These are phyloP conservation scores for Obelidium mucronatum DNA, from an alignment of 192 early-diverging fungal genomes.

Conservation along the genomic window DNA sequence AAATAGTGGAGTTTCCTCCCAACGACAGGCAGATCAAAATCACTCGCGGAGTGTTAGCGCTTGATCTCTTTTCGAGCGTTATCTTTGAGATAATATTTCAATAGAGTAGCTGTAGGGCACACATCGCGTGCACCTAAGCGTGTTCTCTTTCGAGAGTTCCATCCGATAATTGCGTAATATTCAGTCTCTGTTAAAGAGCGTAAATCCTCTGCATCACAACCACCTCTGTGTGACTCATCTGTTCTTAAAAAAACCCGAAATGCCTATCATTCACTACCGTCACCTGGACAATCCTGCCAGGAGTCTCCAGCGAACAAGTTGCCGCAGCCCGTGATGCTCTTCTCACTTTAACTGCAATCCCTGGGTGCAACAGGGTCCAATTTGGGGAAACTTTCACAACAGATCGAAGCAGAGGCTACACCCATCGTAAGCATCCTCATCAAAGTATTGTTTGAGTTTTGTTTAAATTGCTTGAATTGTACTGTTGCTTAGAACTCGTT, in stretches of 20 bases:
- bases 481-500: neutral
- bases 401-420: neutral
- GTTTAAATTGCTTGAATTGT: neutral
- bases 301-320: neutral
- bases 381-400: constrained; percentile 24
- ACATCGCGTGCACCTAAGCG: too few relatives aligned
- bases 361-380: constrained; percentile 9
- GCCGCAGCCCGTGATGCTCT: neutral
- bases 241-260: neutral
- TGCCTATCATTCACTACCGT: constrained; percentile 21
- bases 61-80: too few relatives aligned
- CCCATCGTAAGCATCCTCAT: neutral
- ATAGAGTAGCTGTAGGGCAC: too few relatives aligned
- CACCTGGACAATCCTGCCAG: neutral
- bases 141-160: too few relatives aligned
- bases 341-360: constrained; percentile 3
- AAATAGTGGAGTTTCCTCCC: too few relatives aligned
- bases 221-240: too few relatives aligned
- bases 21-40: too few relatives aligned
- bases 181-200: too few relatives aligned
- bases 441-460: neutral
- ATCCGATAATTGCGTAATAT: too few relatives aligned
- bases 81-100: too few relatives aligned
- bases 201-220: too few relatives aligned
- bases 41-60: too few relatives aligned